A percentile compares a stretch with the other conserved stretches of the same genome.
Conservation (phyloP, 805 yeast species). For the Starmerella floricola region DNA sequence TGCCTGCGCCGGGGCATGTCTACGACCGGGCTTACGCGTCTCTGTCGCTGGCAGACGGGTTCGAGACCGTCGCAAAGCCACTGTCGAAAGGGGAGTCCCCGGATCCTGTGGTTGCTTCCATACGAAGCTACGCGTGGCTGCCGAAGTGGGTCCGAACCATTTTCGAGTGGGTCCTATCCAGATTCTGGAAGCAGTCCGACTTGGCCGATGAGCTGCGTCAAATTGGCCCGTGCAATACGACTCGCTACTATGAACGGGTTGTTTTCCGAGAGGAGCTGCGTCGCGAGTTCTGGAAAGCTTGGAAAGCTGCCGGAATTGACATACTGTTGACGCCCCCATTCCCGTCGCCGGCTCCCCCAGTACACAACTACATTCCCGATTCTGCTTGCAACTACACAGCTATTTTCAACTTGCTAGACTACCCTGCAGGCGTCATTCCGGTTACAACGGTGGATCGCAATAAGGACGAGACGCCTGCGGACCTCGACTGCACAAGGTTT, state of each 20-base stretch:
- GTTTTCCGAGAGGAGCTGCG: slow-evolving; percentile 31
- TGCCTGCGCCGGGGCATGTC: slow-evolving; percentile 45
- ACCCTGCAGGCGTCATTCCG: slow-evolving; percentile 45
- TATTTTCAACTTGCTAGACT: slow-evolving; percentile 43
- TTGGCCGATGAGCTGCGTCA: slow-evolving; percentile 30
- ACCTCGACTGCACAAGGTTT: slow-evolving; percentile 20
- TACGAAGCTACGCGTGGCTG: slow-evolving; percentile 25
- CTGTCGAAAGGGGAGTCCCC: slow-evolving; percentile 26
- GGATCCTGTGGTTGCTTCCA: slow-evolving; percentile 29
- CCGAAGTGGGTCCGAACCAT: slow-evolving; percentile 29
- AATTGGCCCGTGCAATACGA: slow-evolving; percentile 27
- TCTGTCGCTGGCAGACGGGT: slow-evolving; percentile 29
- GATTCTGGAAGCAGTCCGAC: slow-evolving; percentile 27
- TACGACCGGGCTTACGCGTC: slow-evolving; percentile 40
- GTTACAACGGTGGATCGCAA: slow-evolving; percentile 40
- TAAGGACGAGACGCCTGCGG: slow-evolving; percentile 19
- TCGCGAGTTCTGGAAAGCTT: slow-evolving; percentile 26
- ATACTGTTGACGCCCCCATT: slow-evolving; percentile 31
- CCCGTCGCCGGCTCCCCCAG: slow-evolving; percentile 34
- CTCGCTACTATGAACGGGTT: slow-evolving; percentile 29
- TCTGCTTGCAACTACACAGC: slow-evolving; percentile 41
- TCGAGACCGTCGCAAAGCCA: slow-evolving; percentile 25
- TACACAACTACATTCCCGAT: slow-evolving; percentile 27
- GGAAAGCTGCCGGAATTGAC: slow-evolving; percentile 31
- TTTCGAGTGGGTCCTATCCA: slow-evolving; percentile 28